Percentiles rank a stretch among this genome's conserved stretches.
phyloP scores from a whole-genome alignment of 2,329 filamentous ascomycete genomes.

The Parastagonospora nodorum region DNA sequence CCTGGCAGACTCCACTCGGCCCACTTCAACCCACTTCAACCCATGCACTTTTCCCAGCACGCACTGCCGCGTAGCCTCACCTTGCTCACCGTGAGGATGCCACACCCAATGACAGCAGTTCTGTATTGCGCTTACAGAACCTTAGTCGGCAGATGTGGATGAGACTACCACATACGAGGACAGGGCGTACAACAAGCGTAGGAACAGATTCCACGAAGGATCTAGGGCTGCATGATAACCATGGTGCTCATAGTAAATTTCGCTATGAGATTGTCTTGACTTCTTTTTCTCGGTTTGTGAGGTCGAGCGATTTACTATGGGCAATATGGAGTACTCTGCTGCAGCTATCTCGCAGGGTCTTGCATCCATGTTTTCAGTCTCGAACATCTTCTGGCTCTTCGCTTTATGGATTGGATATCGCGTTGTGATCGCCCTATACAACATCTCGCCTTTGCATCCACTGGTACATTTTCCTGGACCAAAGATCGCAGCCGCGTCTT shows the following conservation, averaged over 20 bases:
- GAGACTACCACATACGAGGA: background rate
- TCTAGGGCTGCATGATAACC: too few relatives aligned
- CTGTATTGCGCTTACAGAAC: background rate
- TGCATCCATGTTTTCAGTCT: slow-evolving; percentile 15
- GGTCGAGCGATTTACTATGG: background rate
- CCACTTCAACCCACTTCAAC: background rate
- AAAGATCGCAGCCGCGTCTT: slow-evolving; percentile 34
- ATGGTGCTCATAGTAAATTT: too few relatives aligned
- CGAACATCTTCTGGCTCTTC: slow-evolving; percentile 17
- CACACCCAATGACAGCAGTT: too few relatives aligned
- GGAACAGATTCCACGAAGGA: too few relatives aligned
- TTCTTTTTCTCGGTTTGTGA: too few relatives aligned
- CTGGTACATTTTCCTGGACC: slow-evolving; percentile 34
- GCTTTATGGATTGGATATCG: slow-evolving; percentile 25
- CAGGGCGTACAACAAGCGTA: too few relatives aligned
- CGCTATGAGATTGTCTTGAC: too few relatives aligned
- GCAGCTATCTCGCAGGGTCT: slow-evolving; percentile 14
- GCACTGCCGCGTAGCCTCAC: background rate
- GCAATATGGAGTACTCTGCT: slow-evolving; percentile 21
- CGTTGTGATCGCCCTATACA: slow-evolving; percentile 24
- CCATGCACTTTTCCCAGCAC: background rate
- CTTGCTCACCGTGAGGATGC: background rate
- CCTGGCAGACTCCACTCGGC: background rate
- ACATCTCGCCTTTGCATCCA: slow-evolving; percentile 30
- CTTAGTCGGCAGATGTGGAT: background rate